A percentile compares a stretch with the other conserved stretches of the same genome.
Conservation (phyloP, 2,329 filamentous ascomycete genomes). For the Xylaria arbuscula region DNA sequence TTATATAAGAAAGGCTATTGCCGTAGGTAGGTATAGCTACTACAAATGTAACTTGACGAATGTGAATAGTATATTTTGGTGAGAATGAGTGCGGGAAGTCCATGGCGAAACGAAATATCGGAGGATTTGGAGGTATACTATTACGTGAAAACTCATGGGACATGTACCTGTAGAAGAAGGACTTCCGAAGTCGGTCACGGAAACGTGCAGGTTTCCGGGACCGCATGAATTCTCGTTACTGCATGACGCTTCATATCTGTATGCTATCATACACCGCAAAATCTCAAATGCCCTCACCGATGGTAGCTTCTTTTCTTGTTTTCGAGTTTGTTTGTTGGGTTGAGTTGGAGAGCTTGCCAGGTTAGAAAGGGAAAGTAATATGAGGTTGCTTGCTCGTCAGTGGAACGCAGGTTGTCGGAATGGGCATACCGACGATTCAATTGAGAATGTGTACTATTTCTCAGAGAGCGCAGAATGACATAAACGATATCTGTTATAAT, state of each 20-base stretch:
- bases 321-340: too few relatives aligned
- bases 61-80: neutral
- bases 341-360: neutral
- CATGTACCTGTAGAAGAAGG: neutral
- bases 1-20: neutral
- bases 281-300: neutral
- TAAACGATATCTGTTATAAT: too few relatives aligned
- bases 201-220: constrained; percentile 12
- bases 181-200: neutral
- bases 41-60: neutral
- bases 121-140: too few relatives aligned
- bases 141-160: neutral
- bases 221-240: neutral
- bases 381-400: neutral
- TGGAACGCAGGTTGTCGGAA: neutral
- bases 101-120: neutral
- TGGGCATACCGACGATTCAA: neutral
- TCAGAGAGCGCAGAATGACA: too few relatives aligned
- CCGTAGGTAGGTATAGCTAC: neutral
- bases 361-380: too few relatives aligned
- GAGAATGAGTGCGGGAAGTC: too few relatives aligned
- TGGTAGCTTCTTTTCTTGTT: neutral
- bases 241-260: neutral
- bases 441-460: too few relatives aligned
- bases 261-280: neutral